Conservation (phyloP, 352 stramenopile genomes). For the Phytophthora pluvialis region DNA sequence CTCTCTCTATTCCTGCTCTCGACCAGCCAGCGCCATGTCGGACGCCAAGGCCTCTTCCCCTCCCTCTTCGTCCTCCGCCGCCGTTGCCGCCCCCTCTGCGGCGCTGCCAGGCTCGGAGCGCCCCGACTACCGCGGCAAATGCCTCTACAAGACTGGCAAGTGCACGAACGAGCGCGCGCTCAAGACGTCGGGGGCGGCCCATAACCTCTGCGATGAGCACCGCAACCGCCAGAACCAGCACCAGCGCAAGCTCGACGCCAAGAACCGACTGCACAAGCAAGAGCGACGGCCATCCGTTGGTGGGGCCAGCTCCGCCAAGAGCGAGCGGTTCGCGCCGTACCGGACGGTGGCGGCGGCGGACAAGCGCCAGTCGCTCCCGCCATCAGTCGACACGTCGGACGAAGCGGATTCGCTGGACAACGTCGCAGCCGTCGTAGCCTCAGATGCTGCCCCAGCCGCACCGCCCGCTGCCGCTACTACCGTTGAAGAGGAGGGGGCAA, state of each 20-base stretch:
- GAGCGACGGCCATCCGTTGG: conserved; percentile 43
- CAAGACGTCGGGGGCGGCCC: conserved; percentile 80
- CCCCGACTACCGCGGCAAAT: conserved; percentile 71
- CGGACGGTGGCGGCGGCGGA: background rate
- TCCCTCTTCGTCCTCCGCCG: conserved; percentile 1
- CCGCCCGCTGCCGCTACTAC: background rate
- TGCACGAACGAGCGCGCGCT: conserved; percentile 86
- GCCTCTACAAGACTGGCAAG: conserved; percentile 90
- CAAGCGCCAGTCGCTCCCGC: conserved; percentile 4
- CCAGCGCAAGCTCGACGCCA: conserved; percentile 88
- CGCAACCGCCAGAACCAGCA: conserved; percentile 85
- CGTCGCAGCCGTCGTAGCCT: background rate
- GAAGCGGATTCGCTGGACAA: conserved; percentile 15
- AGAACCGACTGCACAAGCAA: conserved; percentile 76
- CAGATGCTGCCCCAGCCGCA: background rate
- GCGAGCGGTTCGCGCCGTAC: conserved; percentile 38
- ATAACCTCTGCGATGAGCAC: conserved; percentile 90
- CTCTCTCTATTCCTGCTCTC: conserved; percentile 6
- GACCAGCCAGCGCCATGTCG: conserved; percentile 25
- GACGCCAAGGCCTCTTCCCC: conserved; percentile 13
- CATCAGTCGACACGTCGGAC: conserved; percentile 8
- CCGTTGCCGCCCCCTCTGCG: background rate
- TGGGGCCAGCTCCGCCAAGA: background rate
- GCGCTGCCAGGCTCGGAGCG: conserved; percentile 36
- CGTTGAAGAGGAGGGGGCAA: conserved; percentile 10